These are phyloP conservation scores for Aureobasidium musti DNA, from an alignment of 2,329 filamentous ascomycete species.

Conservation along the genomic window DNA sequence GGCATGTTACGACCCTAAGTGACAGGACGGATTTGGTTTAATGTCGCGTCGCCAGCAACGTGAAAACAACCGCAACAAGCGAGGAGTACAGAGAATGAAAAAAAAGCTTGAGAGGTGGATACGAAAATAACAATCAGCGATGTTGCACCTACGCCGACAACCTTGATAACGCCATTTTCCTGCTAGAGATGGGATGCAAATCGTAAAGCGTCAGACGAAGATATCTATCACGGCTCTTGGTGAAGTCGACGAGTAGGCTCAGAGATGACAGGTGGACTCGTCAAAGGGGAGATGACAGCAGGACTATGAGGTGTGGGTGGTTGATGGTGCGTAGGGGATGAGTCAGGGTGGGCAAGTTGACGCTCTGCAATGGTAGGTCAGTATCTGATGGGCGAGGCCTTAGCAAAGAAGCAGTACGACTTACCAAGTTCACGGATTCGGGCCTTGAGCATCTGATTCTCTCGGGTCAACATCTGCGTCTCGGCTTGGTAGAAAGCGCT, in stretches of 20 bases:
- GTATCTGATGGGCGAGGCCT: neutral
- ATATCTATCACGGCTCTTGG: neutral
- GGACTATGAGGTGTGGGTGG: slow-evolving; percentile 24
- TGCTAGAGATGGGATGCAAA: slow-evolving; percentile 13
- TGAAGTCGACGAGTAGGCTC: slow-evolving; percentile 7
- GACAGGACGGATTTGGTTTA: neutral
- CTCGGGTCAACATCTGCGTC: slow-evolving; percentile 72
- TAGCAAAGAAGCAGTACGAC: slow-evolving; percentile 30
- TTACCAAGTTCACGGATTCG: slow-evolving; percentile 72
- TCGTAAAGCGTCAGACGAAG: neutral
- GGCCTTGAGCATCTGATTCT: slow-evolving; percentile 80
- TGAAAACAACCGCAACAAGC: neutral
- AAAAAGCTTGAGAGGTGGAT: neutral
- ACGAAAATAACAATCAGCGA: neutral
- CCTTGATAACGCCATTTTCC: slow-evolving; percentile 7
- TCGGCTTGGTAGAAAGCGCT: slow-evolving; percentile 80
- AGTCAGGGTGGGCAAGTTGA: slow-evolving; percentile 7
- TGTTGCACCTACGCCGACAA: slow-evolving; percentile 9
- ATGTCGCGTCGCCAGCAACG: neutral
- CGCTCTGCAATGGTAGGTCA: neutral
- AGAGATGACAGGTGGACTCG: slow-evolving; percentile 9
- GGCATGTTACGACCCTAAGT: neutral
- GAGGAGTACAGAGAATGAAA: neutral
- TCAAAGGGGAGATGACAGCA: slow-evolving; percentile 21
- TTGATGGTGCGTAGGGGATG: slow-evolving; percentile 5